Percentiles rank a stretch among this genome's conserved stretches.
Conservation (phyloP, 345 rosid genomes). For the Theobroma cacao region DNA sequence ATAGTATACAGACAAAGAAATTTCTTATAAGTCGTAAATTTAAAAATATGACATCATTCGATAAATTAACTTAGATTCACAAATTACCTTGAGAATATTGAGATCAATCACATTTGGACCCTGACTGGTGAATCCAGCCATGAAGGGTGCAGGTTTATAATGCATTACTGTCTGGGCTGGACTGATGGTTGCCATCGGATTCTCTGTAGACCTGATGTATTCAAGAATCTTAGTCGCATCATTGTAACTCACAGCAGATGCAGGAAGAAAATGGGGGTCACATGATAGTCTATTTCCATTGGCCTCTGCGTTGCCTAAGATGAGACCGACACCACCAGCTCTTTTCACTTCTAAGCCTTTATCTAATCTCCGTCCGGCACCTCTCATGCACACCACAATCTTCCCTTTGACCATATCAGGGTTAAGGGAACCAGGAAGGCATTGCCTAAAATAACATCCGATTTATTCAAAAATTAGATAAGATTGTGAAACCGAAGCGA, state of each 20-base stretch:
- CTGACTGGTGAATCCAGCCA: constrained; percentile 70
- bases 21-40: background rate
- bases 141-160: constrained; percentile 53
- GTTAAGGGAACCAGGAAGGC: constrained; percentile 59
- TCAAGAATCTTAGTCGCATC: constrained; percentile 38
- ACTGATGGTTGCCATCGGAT: constrained; percentile 48
- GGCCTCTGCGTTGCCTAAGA: constrained; percentile 47
- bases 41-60: too few relatives aligned
- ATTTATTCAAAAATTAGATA: background rate
- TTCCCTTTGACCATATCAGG: constrained; percentile 68
- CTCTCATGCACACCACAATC: constrained; percentile 74
- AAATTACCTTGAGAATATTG: constrained; percentile 65
- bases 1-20: background rate
- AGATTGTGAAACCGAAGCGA: background rate
- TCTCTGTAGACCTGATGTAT: constrained; percentile 58
- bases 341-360: constrained; percentile 80
- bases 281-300: constrained; percentile 26
- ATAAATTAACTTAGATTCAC: background rate
- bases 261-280: constrained; percentile 67
- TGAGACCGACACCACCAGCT: constrained; percentile 75
- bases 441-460: constrained; percentile 41
- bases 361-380: constrained; percentile 47
- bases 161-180: constrained; percentile 44
- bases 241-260: constrained; percentile 32
- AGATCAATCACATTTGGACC: constrained; percentile 69